A percentile compares a stretch with the other conserved stretches of the same genome.
phyloP scores from a whole-genome alignment of 371 early-diverging fungal species.

The Nosema muscidifuracis region DNA sequence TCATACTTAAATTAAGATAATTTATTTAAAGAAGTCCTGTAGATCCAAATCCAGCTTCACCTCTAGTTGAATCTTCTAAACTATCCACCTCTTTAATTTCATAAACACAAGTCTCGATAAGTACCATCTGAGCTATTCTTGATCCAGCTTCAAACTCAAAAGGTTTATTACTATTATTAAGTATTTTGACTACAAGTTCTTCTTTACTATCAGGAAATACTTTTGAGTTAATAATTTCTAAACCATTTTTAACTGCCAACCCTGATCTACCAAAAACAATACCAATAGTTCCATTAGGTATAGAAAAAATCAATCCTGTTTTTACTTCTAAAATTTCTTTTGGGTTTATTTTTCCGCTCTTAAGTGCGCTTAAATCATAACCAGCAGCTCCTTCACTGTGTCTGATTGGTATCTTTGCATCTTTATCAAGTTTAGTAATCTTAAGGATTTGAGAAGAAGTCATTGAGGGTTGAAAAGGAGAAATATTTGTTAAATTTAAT shows the following conservation, averaged over 20 bases:
- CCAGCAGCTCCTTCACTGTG: constrained; percentile 56
- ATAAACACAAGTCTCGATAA: constrained; percentile 13
- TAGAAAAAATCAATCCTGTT: constrained; percentile 38
- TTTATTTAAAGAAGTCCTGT: constrained; percentile 37
- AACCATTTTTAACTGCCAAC: constrained; percentile 41
- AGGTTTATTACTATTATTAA: constrained; percentile 21
- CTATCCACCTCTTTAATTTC: constrained; percentile 15
- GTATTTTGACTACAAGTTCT: constrained; percentile 41
- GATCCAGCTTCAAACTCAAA: constrained; percentile 29
- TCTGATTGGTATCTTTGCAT: constrained; percentile 40
- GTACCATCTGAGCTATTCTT: constrained; percentile 54
- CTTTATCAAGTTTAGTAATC: constrained; percentile 9
- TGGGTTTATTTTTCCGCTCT: constrained; percentile 29
- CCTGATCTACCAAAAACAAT: constrained; percentile 51
- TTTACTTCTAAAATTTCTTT: constrained; percentile 5
- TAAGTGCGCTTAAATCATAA: constrained; percentile 46
- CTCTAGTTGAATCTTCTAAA: constrained; percentile 18
- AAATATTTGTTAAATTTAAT: neutral
- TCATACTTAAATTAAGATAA: too few relatives aligned
- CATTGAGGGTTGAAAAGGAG: neutral
- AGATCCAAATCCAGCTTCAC: constrained; percentile 40
- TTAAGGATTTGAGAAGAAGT: neutral
- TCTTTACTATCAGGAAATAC: constrained; percentile 15
- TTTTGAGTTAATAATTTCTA: constrained; percentile 23
- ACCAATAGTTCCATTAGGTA: constrained; percentile 15